phyloP scores from a whole-genome alignment of 306 rosid genomes.

The Comarum palustre region DNA sequence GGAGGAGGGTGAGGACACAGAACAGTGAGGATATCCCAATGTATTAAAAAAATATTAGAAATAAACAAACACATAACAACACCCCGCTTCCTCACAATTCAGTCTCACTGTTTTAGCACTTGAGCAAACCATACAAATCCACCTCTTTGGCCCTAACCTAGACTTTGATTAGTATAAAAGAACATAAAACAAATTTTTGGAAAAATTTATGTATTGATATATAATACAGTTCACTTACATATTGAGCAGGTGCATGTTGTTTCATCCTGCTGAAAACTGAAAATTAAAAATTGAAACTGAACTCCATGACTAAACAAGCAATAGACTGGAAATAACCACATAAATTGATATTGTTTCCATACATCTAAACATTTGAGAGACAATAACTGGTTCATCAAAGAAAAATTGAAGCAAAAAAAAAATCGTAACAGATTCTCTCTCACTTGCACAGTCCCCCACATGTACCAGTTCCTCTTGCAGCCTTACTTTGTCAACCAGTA shows the following conservation, averaged over 20 bases:
- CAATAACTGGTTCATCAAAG: neutral
- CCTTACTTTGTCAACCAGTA: slow-evolving; percentile 90
- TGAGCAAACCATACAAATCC: neutral
- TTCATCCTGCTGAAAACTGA: neutral
- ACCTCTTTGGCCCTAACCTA: neutral
- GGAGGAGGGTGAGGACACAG: neutral
- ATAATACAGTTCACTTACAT: slow-evolving; percentile 1
- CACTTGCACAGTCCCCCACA: slow-evolving; percentile 13
- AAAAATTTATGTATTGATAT: neutral
- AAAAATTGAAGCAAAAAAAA: neutral
- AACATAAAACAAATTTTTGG: neutral
- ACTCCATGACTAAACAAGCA: slow-evolving; percentile 5
- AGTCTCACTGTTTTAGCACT: neutral
- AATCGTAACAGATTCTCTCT: neutral
- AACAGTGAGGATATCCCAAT: neutral
- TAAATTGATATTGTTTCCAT: slow-evolving; percentile 1
- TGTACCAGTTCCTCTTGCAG: neutral
- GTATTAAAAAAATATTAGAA: neutral
- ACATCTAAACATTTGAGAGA: neutral
- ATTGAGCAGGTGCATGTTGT: neutral
- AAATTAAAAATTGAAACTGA: neutral
- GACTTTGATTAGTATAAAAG: neutral
- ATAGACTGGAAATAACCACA: neutral
- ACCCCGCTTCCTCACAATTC: neutral
- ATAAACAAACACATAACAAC: neutral